Evolutionary conservation across 2,329 filamentous ascomycete species (phyloP), one percentile per base, ranked within the genome.

Genomic region (Xylariomycetidae sp.): DNA sequence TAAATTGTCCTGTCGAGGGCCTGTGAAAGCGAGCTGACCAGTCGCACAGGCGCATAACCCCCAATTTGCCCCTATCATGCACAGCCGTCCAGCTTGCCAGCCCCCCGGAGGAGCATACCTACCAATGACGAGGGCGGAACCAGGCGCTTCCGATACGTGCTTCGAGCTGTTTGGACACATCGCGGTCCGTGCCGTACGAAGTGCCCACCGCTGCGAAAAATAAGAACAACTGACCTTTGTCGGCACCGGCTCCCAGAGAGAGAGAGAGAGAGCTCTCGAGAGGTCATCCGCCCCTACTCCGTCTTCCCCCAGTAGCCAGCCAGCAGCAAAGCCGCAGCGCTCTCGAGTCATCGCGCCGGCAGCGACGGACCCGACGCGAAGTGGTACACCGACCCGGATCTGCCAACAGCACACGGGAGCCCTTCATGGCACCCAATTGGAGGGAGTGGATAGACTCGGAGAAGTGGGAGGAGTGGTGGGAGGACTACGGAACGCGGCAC

Each of bases 381-480:
- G n/a, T n/a, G n/a, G n/a, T n/a, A 13, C n/a, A 23, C 8, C 20
- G 8, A 8, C 24, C 6, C 24, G 15, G 6, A 12, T 25, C 15
- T 6, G 24, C 6, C n/a, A 12, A 12, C 24, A 7, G 6, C 12
- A 13, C 24, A 23, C 9, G 22, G 9, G 22, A 23, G n/a, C n/a
- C 22, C 22, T 9, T 23, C 22, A 23, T 8, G 22, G 22, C 22
- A 23, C 8, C 24, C 24, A 6, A 25, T 14, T 12, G 24, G 12
- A n/a, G n/a, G 22, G 9, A 23, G 22, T 23, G 22, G 33, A 31
- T 31, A 22, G 8, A 32, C 31, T 19, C 13, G 33, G 35, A 22
- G 13, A 48, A 47, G 46, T 14, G 14, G 34, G 29, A 31, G 25
- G 41, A 39, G 28, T 38, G 39, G 43, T 46, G 39, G 44, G 34